Evolutionary conservation across 179 eudicot species (phyloP).

Genomic region (Nepenthes alata): DNA sequence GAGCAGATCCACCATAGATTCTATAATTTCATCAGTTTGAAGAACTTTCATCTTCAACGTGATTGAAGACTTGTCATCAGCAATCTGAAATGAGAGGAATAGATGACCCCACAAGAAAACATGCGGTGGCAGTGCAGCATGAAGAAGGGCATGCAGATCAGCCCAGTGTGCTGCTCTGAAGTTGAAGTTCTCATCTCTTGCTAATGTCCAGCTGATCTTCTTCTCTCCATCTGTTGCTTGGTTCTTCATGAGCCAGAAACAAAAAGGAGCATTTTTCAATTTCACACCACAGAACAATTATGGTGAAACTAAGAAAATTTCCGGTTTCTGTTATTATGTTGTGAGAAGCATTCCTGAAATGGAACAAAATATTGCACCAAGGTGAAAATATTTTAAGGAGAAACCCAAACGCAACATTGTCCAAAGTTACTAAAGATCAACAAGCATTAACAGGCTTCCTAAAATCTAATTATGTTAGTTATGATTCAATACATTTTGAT

Average conservation of each 20-base stretch:
- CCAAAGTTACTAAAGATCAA: too few relatives aligned
- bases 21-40: constrained; percentile 31
- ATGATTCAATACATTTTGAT: too few relatives aligned
- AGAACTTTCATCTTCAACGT: constrained; percentile 27
- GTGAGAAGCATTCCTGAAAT: too few relatives aligned
- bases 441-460: too few relatives aligned
- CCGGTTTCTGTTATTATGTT: too few relatives aligned
- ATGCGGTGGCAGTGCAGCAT: constrained; percentile 31
- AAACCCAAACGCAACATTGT: too few relatives aligned
- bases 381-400: too few relatives aligned
- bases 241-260: constrained; percentile 22
- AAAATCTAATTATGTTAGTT: too few relatives aligned
- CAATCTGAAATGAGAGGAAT: constrained; percentile 23
- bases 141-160: constrained; percentile 62
- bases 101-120: constrained; percentile 59
- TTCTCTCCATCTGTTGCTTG: constrained; percentile 35
- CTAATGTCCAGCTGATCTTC: constrained; percentile 13
- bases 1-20: constrained; percentile 47
- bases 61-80: constrained; percentile 30
- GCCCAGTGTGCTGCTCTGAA: constrained; percentile 76
- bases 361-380: too few relatives aligned
- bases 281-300: too few relatives aligned
- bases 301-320: too few relatives aligned
- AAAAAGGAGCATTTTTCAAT: too few relatives aligned
- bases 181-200: constrained; percentile 66